A percentile compares a stretch with the other conserved stretches of the same genome.
Conservation (phyloP, 2,329 filamentous ascomycete genomes). For the Talaromyces pinophilus region DNA sequence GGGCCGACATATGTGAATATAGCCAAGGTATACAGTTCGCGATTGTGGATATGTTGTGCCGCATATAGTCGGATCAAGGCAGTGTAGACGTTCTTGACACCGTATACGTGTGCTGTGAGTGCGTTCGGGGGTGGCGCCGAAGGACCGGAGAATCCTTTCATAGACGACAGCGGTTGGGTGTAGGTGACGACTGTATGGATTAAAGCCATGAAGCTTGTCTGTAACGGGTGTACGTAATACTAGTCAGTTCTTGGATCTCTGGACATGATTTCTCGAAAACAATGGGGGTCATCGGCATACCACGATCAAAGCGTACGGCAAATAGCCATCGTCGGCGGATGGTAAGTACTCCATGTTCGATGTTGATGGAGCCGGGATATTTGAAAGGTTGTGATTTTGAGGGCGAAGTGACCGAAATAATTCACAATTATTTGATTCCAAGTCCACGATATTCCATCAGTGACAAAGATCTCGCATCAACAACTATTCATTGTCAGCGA, state of each 20-base stretch:
- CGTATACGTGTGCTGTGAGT: slow-evolving; percentile 40
- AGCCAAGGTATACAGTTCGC: slow-evolving; percentile 37
- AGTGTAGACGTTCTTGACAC: slow-evolving; percentile 41
- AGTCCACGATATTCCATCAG: too few relatives aligned
- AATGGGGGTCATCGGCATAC: background rate
- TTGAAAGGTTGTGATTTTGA: background rate
- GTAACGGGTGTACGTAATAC: background rate
- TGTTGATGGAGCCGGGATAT: background rate
- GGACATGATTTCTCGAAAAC: background rate
- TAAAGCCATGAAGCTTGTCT: slow-evolving; percentile 30
- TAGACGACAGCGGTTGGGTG: slow-evolving; percentile 25
- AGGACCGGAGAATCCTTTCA: slow-evolving; percentile 35
- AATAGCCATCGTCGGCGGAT: slow-evolving; percentile 26
- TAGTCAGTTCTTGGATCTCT: background rate
- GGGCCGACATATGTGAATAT: slow-evolving; percentile 36
- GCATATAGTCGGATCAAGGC: slow-evolving; percentile 38
- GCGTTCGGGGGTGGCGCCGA: slow-evolving; percentile 29
- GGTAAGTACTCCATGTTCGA: slow-evolving; percentile 19
- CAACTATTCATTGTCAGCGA: background rate
- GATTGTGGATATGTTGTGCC: slow-evolving; percentile 38
- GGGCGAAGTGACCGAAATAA: background rate
- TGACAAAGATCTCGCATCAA: background rate
- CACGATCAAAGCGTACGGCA: slow-evolving; percentile 35
- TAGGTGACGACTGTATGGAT: slow-evolving; percentile 36
- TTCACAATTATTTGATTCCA: too few relatives aligned